Evolutionary conservation across 768 basidiomycete genomes (phyloP), one percentile per base, ranked within the genome.

Genomic region (Calocera cornea): DNA sequence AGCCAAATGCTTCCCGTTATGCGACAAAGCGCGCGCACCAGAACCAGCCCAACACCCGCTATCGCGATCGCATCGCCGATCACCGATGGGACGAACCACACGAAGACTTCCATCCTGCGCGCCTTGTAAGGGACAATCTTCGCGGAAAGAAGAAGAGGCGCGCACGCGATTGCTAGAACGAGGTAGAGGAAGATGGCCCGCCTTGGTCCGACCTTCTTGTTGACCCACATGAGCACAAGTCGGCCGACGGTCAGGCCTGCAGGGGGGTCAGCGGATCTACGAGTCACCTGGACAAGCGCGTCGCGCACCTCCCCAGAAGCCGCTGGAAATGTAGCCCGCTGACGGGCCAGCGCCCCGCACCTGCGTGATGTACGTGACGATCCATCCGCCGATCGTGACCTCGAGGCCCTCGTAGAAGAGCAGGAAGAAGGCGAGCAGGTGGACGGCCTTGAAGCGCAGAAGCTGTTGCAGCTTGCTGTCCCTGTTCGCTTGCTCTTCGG

Each of bases 361-460:
- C 33, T 79, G 68, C 50, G 80, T 79, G 24, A 82, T 74, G 67
- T 80, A 89, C 0, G 87, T 86, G 10, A 87, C 86, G 40, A 87
- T 87, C 87, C 87, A 89, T 1, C 87, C 70, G 19, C 71, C 71
- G 50, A 72, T 66, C 2, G 71, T 72, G 17, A 70, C 71, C 41
- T 70, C 71, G 10, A 71, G 22, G 8, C 71, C 71, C 27, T 70
- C 71, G 60, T 72, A 71, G 41, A 70, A 47, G 12, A 68, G 34
- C 40, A 68, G 66, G 65, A 69, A 72, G 65, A 70, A 29, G 1
- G 70, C 70, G 41, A 69, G 63, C 2, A 71, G 36, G 29, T 70
- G 70, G 1, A 71, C 68, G 8, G 67, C 17, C 29, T 33, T 41
- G 2, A 54, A 63, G n/a, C 40, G 36, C 29, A 72, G 64, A 33